Evolutionary conservation across 73 alveolate species (phyloP).

Genomic region (Tetrahymena borealis): DNA sequence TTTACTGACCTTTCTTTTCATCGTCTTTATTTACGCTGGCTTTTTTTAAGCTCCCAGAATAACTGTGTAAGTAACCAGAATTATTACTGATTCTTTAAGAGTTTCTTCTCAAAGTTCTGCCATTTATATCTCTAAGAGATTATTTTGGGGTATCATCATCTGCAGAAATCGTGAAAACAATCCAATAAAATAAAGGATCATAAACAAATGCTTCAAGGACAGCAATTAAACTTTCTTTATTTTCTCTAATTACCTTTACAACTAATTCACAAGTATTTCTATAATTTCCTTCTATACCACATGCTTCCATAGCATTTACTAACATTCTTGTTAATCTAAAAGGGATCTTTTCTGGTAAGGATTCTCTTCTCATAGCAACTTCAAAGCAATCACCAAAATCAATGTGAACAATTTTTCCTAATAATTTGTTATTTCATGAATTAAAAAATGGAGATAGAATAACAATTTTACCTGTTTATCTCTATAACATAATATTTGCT

Average conservation of each 20-base stretch:
- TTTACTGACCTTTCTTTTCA: constrained; percentile 12
- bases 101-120: background rate
- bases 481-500: constrained; percentile 94
- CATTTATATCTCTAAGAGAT: background rate
- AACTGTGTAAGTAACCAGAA: background rate
- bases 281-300: constrained; percentile 98
- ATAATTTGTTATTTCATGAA: too few relatives aligned
- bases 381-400: constrained; percentile 98
- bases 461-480: constrained; percentile 61
- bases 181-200: constrained; percentile 94
- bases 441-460: background rate
- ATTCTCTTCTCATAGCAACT: constrained; percentile 97
- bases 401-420: constrained; percentile 77
- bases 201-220: constrained; percentile 94
- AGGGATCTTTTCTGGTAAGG: constrained; percentile 97
- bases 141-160: constrained; percentile 62
- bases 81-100: background rate
- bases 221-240: constrained; percentile 93
- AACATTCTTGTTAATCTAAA: constrained; percentile 98
- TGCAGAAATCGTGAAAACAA: constrained; percentile 58
- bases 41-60: background rate
- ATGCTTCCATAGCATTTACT: constrained; percentile 96
- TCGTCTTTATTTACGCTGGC: background rate
- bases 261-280: constrained; percentile 94
- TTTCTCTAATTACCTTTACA: constrained; percentile 90